A percentile compares a stretch with the other conserved stretches of the same genome.
These are phyloP conservation scores for Alternaria viburni DNA, from an alignment of 2,329 filamentous ascomycete species.

Conservation along the genomic window DNA sequence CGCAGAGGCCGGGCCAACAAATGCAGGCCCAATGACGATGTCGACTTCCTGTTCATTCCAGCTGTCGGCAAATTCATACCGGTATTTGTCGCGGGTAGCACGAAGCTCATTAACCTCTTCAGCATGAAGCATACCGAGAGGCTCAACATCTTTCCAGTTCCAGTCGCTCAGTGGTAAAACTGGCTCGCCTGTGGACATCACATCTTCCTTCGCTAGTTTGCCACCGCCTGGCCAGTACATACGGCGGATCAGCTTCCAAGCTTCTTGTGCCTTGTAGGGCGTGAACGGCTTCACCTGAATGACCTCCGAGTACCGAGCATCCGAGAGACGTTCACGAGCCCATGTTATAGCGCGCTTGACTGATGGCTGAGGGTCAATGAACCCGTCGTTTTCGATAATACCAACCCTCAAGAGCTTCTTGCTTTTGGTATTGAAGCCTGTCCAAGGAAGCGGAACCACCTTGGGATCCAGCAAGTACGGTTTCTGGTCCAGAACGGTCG, in stretches of 20 bases:
- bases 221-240: slow-evolving; percentile 59
- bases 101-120: slow-evolving; percentile 17
- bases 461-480: slow-evolving; percentile 24
- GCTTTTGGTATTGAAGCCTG: slow-evolving; percentile 14
- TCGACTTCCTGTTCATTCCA: slow-evolving; percentile 32
- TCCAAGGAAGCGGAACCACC: slow-evolving; percentile 28
- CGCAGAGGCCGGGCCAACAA: slow-evolving; percentile 25
- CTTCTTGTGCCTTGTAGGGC: slow-evolving; percentile 39
- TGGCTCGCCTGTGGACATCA: slow-evolving; percentile 53
- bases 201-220: slow-evolving; percentile 34
- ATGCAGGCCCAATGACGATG: slow-evolving; percentile 26
- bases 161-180: slow-evolving; percentile 52
- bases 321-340: slow-evolving; percentile 30
- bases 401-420: slow-evolving; percentile 50
- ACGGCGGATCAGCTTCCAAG: slow-evolving; percentile 40
- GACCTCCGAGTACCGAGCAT: neutral
- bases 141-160: slow-evolving; percentile 11
- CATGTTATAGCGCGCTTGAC: slow-evolving; percentile 47
- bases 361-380: slow-evolving; percentile 50
- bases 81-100: slow-evolving; percentile 18
- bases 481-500: slow-evolving; percentile 9
- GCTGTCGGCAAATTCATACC: slow-evolving; percentile 14
- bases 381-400: slow-evolving; percentile 51
- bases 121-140: slow-evolving; percentile 14
- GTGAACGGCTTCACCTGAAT: slow-evolving; percentile 48